Percentiles rank a stretch among this genome's conserved stretches.
Evolutionary conservation across 768 basidiomycete species (phyloP).

Genomic region (Suillus spraguei): DNA sequence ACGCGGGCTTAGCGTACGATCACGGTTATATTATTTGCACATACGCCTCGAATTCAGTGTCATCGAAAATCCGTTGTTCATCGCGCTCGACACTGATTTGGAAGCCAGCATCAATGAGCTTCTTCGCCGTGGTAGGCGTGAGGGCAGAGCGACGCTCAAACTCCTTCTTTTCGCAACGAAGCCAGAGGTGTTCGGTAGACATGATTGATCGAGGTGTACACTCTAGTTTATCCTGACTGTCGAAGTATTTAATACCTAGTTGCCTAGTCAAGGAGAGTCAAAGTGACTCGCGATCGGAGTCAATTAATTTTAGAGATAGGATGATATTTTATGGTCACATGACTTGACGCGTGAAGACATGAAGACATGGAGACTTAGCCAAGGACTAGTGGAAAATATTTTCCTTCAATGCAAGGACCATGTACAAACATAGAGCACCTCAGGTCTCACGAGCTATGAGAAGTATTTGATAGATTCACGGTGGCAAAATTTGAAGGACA

Average conservation of each 20-base stretch:
- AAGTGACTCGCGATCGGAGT: neutral
- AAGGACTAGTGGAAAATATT: neutral
- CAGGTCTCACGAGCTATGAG: no score
- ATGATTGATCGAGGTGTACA: constrained; percentile 33
- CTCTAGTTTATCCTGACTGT: neutral
- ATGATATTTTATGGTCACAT: neutral
- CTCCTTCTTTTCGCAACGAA: constrained; percentile 95
- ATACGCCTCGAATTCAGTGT: constrained; percentile 90
- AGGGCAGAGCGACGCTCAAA: constrained; percentile 93
- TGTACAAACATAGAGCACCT: no score
- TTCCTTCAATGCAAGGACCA: no score
- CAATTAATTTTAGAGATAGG: neutral
- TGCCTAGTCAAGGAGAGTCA: neutral
- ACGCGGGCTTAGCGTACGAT: constrained; percentile 10
- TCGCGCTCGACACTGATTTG: constrained; percentile 91
- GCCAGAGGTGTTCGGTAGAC: constrained; percentile 72
- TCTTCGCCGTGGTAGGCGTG: constrained; percentile 89
- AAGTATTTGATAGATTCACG: no score
- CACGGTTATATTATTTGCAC: constrained; percentile 32
- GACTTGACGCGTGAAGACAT: constrained; percentile 4
- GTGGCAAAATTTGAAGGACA: no score
- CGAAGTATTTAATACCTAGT: neutral
- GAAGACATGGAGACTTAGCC: neutral
- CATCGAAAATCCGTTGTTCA: constrained; percentile 91
- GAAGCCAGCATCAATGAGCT: constrained; percentile 88